Conservation (phyloP, 2,329 filamentous ascomycete genomes). For the Cryphonectria carpinicola region DNA sequence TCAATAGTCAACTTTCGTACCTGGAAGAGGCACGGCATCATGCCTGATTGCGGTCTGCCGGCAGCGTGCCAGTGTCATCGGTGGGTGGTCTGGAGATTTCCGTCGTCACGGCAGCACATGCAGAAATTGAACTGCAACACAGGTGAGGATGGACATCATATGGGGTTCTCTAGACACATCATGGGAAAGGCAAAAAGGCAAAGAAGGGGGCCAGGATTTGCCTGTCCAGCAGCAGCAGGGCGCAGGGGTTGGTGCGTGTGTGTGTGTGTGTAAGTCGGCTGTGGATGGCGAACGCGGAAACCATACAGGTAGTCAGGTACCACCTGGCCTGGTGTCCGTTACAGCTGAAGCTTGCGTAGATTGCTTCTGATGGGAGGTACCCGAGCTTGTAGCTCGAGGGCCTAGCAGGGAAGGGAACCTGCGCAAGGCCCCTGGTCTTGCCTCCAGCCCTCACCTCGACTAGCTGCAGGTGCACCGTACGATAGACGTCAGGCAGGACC, state of each 20-base stretch:
- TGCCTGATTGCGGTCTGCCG: constrained; percentile 2
- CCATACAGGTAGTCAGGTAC: constrained; percentile 19
- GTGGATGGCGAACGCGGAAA: constrained; percentile 6
- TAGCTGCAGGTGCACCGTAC: constrained; percentile 6
- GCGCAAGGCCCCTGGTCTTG: constrained; percentile 3
- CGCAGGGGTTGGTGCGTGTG: constrained; percentile 11
- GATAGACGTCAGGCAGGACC: background rate
- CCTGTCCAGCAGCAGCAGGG: background rate
- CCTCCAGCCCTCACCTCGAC: constrained; percentile 13
- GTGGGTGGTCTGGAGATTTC: background rate
- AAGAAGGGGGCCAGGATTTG: background rate
- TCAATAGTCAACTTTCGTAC: background rate
- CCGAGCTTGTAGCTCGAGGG: constrained; percentile 15
- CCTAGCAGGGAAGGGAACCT: constrained; percentile 5
- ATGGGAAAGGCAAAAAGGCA: background rate
- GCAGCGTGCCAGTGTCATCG: background rate
- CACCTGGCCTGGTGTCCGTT: constrained; percentile 11
- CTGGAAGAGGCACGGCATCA: background rate
- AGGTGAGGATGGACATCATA: constrained; percentile 1
- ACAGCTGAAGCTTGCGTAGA: constrained; percentile 10
- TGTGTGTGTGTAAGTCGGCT: constrained; percentile 14
- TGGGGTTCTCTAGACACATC: background rate
- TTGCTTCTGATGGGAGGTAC: constrained; percentile 18
- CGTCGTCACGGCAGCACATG: background rate
- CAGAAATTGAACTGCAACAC: background rate